Percentiles rank a stretch among this genome's conserved stretches.
phyloP scores from a whole-genome alignment of 306 rosid genomes.

The Begonia peltatifolia region DNA sequence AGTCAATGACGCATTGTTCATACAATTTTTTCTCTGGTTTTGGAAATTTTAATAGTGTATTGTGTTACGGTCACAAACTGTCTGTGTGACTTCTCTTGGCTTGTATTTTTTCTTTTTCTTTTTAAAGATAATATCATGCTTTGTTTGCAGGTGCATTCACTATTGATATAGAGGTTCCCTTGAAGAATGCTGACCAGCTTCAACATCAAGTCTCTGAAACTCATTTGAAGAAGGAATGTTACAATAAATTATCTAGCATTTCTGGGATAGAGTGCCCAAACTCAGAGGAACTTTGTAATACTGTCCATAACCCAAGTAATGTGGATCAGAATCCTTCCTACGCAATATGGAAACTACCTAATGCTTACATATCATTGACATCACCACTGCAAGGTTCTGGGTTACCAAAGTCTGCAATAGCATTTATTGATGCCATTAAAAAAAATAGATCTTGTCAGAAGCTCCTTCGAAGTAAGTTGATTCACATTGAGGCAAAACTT shows the following conservation, averaged over 20 bases:
- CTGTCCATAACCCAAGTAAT: constrained; percentile 6
- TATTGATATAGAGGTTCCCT: constrained; percentile 10
- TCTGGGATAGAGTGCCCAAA: constrained; percentile 12
- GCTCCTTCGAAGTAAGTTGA: constrained; percentile 48
- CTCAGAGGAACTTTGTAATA: constrained; percentile 11
- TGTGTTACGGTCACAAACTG: too few relatives aligned
- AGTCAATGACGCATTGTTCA: too few relatives aligned
- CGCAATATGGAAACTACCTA: constrained; percentile 14
- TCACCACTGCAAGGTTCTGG: constrained; percentile 21
- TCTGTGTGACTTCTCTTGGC: too few relatives aligned
- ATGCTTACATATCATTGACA: constrained; percentile 17
- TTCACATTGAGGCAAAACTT: constrained; percentile 64
- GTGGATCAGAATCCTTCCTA: constrained; percentile 17
- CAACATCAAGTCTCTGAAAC: constrained; percentile 17
- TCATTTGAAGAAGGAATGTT: constrained; percentile 15
- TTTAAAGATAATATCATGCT: not conserved
- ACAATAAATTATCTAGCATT: constrained; percentile 9
- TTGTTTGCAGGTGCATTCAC: constrained; percentile 15
- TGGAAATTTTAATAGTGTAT: too few relatives aligned
- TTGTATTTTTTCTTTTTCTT: constrained; percentile 1
- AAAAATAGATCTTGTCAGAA: constrained; percentile 61
- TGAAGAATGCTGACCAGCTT: constrained; percentile 20
- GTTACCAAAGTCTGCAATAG: constrained; percentile 54
- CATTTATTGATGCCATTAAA: constrained; percentile 57
- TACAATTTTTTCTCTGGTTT: too few relatives aligned